phyloP scores from a whole-genome alignment of 2,329 filamentous ascomycete species.

The Cladosporium sp. region DNA sequence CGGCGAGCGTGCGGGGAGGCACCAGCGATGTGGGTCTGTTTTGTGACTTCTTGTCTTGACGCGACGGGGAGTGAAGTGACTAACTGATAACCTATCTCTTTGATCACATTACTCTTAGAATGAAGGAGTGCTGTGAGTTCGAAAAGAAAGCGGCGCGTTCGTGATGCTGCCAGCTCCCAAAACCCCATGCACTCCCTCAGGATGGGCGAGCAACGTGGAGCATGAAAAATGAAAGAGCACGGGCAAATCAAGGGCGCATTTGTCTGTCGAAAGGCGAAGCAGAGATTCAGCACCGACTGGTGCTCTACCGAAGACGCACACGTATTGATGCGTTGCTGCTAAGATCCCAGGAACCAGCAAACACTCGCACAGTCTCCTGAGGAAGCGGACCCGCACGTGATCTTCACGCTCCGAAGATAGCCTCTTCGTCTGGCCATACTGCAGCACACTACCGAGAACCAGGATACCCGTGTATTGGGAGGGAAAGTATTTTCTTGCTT shows the following conservation, averaged over 20 bases:
- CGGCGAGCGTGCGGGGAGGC: slow-evolving; percentile 11
- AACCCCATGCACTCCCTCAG: neutral
- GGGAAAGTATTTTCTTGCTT: neutral
- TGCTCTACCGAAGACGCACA: too few relatives aligned
- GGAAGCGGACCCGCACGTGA: neutral
- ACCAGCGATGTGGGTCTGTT: neutral
- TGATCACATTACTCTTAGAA: neutral
- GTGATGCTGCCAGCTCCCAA: neutral
- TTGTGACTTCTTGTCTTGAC: neutral
- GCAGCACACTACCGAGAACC: neutral
- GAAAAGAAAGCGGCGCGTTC: neutral
- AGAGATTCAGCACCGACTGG: neutral
- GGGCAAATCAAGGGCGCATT: neutral
- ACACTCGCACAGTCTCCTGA: neutral
- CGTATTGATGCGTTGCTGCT: neutral
- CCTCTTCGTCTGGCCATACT: neutral
- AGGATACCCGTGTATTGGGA: neutral
- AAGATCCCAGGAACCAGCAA: neutral
- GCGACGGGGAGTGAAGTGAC: neutral
- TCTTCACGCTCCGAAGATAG: neutral
- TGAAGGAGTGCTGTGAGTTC: neutral
- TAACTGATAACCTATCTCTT: neutral
- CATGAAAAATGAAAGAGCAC: neutral
- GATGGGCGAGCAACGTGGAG: neutral
- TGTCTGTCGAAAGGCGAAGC: neutral